Conservation (phyloP, 148 eudicot species). For the Simmondsia chinensis region DNA sequence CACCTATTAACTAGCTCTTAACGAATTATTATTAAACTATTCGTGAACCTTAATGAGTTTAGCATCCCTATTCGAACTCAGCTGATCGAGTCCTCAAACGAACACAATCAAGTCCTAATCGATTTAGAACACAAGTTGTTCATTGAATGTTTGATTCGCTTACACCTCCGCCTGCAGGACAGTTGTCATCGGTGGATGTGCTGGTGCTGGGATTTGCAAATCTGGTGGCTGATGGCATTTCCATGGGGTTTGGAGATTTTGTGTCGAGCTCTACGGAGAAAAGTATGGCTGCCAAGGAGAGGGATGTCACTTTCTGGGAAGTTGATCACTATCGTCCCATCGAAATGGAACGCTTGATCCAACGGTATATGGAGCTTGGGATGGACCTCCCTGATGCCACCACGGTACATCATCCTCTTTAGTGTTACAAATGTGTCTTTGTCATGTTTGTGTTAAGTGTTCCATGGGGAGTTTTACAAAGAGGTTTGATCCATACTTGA, state of each 20-base stretch:
- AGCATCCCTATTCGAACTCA: too few species aligned
- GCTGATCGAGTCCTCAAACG: too few species aligned
- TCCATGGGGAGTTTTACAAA: too few species aligned
- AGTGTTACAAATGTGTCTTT: neutral
- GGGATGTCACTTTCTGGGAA: conserved; percentile 44
- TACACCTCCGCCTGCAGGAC: too few species aligned
- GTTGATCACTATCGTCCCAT: conserved; percentile 22
- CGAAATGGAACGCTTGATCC: conserved; percentile 20
- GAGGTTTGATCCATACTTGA: too few species aligned
- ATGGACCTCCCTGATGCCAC: conserved; percentile 46
- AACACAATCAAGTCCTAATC: too few species aligned
- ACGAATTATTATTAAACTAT: too few species aligned
- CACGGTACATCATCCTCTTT: conserved; percentile 15
- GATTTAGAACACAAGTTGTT: too few species aligned
- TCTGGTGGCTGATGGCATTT: conserved; percentile 60
- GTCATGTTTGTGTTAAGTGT: neutral
- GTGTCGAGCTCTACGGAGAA: conserved; percentile 52
- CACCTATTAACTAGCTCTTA: too few species aligned
- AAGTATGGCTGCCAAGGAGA: conserved; percentile 41
- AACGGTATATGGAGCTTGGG: conserved; percentile 34
- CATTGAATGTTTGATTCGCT: too few species aligned
- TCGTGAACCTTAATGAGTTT: too few species aligned
- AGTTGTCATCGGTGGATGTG: conserved; percentile 54
- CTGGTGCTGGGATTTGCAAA: conserved; percentile 59
- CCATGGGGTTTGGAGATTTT: conserved; percentile 75